phyloP scores from a whole-genome alignment of 306 rosid genomes.

The Prunus davidiana region DNA sequence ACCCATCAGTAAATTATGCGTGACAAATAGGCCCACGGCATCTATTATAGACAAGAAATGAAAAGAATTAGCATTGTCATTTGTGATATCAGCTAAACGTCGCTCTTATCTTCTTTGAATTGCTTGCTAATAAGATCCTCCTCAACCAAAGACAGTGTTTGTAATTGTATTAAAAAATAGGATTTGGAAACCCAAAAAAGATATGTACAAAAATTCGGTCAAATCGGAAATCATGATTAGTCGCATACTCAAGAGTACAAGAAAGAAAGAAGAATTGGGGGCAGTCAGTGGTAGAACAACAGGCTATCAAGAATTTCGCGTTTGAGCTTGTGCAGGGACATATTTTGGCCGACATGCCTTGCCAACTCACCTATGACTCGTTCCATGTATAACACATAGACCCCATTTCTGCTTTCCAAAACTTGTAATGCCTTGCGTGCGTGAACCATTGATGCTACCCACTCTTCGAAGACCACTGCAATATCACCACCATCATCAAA shows the following conservation, averaged over 20 bases:
- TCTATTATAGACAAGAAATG: too few species aligned
- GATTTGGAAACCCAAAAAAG: too few species aligned
- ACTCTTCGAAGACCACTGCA: conserved; percentile 77
- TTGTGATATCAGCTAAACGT: too few species aligned
- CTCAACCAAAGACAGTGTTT: too few species aligned
- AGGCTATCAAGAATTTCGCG: conserved; percentile 51
- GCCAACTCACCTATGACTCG: conserved; percentile 71
- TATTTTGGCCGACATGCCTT: conserved; percentile 43
- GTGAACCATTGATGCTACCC: conserved; percentile 70
- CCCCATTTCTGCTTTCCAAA: conserved; percentile 86
- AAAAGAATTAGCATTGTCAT: too few species aligned
- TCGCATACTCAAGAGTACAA: neutral
- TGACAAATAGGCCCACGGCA: too few species aligned
- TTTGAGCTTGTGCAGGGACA: conserved; percentile 52
- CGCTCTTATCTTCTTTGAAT: too few species aligned
- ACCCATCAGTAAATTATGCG: too few species aligned
- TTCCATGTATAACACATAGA: conserved; percentile 73
- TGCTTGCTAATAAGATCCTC: too few species aligned
- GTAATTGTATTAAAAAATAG: too few species aligned
- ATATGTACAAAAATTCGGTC: neutral
- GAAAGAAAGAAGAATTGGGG: neutral
- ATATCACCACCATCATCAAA: conserved; percentile 2
- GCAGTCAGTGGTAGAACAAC: conserved; percentile 35
- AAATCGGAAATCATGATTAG: neutral
- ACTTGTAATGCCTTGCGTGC: conserved; percentile 68